Conservation (phyloP, 2,329 filamentous ascomycete genomes). For the Fusarium hostae region DNA sequence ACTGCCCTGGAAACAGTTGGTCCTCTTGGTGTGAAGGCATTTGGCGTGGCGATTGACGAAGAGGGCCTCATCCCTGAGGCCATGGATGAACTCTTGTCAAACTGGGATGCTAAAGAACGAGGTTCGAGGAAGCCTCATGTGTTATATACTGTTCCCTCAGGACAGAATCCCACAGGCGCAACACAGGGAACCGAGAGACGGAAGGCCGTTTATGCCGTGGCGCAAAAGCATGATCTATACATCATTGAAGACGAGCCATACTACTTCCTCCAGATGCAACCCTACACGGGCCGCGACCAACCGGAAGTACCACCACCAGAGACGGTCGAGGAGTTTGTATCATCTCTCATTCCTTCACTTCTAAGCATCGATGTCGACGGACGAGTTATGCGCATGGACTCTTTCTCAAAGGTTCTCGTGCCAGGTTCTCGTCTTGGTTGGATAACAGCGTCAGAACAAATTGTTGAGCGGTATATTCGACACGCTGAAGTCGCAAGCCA, state of each 20-base stretch:
- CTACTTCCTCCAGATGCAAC: constrained; percentile 91
- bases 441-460: constrained; percentile 87
- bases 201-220: constrained; percentile 78
- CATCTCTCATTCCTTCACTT: constrained; percentile 69
- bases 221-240: constrained; percentile 84
- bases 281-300: constrained; percentile 69
- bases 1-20: constrained; percentile 70
- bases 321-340: constrained; percentile 77
- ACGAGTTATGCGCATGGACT: constrained; percentile 89
- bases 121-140: constrained; percentile 64
- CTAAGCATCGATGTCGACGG: constrained; percentile 87
- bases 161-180: constrained; percentile 91
- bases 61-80: constrained; percentile 63
- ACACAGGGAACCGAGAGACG: constrained; percentile 78
- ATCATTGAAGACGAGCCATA: constrained; percentile 96
- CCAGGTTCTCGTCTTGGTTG: constrained; percentile 87
- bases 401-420: constrained; percentile 90
- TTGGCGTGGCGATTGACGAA: constrained; percentile 63
- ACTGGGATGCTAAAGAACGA: constrained; percentile 60
- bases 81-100: constrained; percentile 62
- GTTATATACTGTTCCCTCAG: constrained; percentile 74
- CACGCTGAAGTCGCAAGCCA: constrained; percentile 88
- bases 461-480: constrained; percentile 83
- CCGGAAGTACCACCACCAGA: constrained; percentile 65
- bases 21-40: constrained; percentile 63